Evolutionary conservation across 352 stramenopile genomes (phyloP).

Genomic region (Phytophthora litchii): DNA sequence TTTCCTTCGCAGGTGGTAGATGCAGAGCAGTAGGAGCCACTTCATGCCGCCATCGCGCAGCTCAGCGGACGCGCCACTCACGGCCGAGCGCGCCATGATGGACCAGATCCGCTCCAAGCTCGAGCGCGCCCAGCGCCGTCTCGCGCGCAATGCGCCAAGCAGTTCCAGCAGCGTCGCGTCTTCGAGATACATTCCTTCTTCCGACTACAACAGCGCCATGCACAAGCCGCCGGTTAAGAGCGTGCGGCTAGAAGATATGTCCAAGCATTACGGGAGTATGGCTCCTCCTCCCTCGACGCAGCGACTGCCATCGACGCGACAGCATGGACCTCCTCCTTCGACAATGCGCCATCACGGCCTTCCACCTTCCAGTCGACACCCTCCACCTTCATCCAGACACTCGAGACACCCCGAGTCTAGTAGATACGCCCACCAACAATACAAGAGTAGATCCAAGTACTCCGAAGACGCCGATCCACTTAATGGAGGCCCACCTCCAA

Average conservation of each 20-base stretch:
- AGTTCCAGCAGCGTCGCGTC: conserved; percentile 20
- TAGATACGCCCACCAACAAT: conserved; percentile 46
- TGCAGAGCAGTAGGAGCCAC: conserved; percentile 14
- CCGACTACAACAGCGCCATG: conserved; percentile 35
- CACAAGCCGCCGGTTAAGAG: conserved; percentile 40
- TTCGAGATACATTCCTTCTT: conserved; percentile 45
- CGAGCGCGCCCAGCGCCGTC: conserved; percentile 58
- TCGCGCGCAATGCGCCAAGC: conserved; percentile 40
- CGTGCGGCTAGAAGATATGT: conserved; percentile 50
- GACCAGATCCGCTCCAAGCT: conserved; percentile 75
- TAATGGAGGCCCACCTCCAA: conserved; percentile 42
- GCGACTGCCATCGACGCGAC: conserved; percentile 7
- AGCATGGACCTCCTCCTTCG: conserved; percentile 5
- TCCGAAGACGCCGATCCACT: conserved; percentile 31
- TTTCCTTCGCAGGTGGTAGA: neutral
- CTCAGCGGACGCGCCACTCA: conserved; percentile 31
- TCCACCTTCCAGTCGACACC: conserved; percentile 9
- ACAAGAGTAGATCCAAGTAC: conserved; percentile 55
- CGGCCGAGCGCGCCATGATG: conserved; percentile 74
- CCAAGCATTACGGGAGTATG: conserved; percentile 18
- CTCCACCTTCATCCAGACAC: conserved; percentile 23
- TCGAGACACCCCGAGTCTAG: conserved; percentile 21
- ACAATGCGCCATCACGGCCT: conserved; percentile 5
- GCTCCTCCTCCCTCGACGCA: conserved; percentile 20
- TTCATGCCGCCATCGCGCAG: conserved; percentile 10